These are phyloP conservation scores for Rusavskia elegans DNA, from an alignment of 495 filamentous ascomycete species.

Conservation along the genomic window DNA sequence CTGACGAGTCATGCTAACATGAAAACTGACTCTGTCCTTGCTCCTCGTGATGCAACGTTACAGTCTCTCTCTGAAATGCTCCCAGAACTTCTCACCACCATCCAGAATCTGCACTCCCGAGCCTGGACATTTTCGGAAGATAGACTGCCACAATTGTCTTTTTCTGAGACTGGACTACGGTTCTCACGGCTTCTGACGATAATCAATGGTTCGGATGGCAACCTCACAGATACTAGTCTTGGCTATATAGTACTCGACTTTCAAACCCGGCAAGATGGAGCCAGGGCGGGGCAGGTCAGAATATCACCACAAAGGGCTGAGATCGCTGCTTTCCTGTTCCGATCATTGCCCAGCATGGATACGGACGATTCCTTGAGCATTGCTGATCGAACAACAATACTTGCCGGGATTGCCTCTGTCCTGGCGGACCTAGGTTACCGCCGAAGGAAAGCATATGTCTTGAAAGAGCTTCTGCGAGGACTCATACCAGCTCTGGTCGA, in stretches of 20 bases:
- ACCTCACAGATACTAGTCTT: slow-evolving; percentile 48
- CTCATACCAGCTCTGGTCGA: slow-evolving; percentile 78
- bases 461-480: slow-evolving; percentile 68
- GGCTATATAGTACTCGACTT: slow-evolving; percentile 49
- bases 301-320: slow-evolving; percentile 39
- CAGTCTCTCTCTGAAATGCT: slow-evolving; percentile 46
- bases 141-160: slow-evolving; percentile 61
- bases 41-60: slow-evolving; percentile 38
- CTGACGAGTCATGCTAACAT: slow-evolving; percentile 28
- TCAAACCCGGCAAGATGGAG: slow-evolving; percentile 18
- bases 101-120: slow-evolving; percentile 66
- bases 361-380: slow-evolving; percentile 38
- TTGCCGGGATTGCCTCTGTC: slow-evolving; percentile 75
- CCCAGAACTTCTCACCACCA: slow-evolving; percentile 66
- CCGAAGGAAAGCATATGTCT: slow-evolving; percentile 73
- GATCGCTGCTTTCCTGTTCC: slow-evolving; percentile 52
- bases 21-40: slow-evolving; percentile 21
- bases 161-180: slow-evolving; percentile 69
- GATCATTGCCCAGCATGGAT: slow-evolving; percentile 48
- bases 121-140: slow-evolving; percentile 62
- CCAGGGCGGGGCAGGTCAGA: slow-evolving; percentile 23
- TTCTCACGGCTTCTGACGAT: slow-evolving; percentile 59
- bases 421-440: slow-evolving; percentile 59
- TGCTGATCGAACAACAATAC: slow-evolving; percentile 56
- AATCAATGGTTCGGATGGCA: slow-evolving; percentile 51